Evolutionary conservation across 2,329 filamentous ascomycete genomes (phyloP).

Genomic region (Botrytis pseudocinerea): DNA sequence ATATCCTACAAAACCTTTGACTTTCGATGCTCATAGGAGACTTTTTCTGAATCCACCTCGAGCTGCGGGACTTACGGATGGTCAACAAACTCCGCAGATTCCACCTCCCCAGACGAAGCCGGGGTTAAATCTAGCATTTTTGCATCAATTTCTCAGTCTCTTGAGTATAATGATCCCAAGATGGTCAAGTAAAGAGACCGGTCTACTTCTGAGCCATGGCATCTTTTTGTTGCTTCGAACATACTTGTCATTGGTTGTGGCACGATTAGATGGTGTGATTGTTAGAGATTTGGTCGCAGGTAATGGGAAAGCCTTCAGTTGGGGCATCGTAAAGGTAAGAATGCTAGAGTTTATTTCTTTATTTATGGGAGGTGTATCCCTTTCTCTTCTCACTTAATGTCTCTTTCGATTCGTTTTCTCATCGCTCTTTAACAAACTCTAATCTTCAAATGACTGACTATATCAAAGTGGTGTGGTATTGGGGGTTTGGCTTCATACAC

Average conservation of each 20-base stretch:
- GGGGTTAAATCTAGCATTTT: constrained; percentile 89
- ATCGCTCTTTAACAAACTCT: not conserved
- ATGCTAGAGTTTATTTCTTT: not conserved
- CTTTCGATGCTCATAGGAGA: constrained; percentile 92
- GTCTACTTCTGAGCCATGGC: constrained; percentile 82
- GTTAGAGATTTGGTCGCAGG: constrained; percentile 95
- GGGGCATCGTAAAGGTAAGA: constrained; percentile 77
- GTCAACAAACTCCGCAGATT: constrained; percentile 60
- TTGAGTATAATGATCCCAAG: constrained; percentile 97
- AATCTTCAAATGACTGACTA: constrained; percentile 4
- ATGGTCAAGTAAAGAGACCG: constrained; percentile 94
- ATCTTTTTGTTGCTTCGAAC: constrained; percentile 88
- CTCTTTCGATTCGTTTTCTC: constrained; percentile 17
- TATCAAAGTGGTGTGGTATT: constrained; percentile 77
- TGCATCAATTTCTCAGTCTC: constrained; percentile 94
- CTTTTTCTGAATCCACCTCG: constrained; percentile 90
- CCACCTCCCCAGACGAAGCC: constrained; percentile 90
- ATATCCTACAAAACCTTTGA: constrained; percentile 83
- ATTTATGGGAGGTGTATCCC: not conserved
- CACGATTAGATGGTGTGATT: constrained; percentile 90
- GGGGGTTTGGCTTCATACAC: constrained; percentile 94
- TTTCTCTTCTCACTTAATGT: not conserved
- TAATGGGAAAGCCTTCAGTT: constrained; percentile 82
- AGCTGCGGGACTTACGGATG: constrained; percentile 73
- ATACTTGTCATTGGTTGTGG: constrained; percentile 90